Evolutionary conservation across 345 rosid genomes (phyloP), one percentile per base, ranked within the genome.

Genomic region (Heritiera fomes): DNA sequence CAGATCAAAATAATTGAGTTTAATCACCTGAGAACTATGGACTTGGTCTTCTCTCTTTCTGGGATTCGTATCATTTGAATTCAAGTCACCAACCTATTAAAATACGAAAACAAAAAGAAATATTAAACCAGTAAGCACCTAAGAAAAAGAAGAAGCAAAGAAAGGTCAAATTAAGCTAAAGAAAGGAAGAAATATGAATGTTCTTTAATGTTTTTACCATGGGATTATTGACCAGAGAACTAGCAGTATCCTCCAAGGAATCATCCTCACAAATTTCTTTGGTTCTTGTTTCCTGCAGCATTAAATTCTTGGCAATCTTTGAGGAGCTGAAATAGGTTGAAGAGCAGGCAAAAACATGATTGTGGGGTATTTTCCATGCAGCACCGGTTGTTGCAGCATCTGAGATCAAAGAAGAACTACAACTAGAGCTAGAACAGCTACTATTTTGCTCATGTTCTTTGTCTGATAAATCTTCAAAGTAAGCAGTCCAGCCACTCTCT

Each of bases 401-500:
- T 2, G 98, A 92, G 80, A 91, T 85, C 80, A 94, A 73, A 40
- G 98, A 90, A 83, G 90, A 85, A 78, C 71, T 84, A 38, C 76
- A 53, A 53, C 77, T 80, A 66, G 76, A 82, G 77, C 89, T 82
- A 12, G 90, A 88, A 82, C 83, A 83, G 23, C 80, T 83, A 77
- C 80, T 62, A 11, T 74, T 28, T 4, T 78, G 62, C 32, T 77
- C 65, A 70, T 53, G 63, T 38, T 78, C 62, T 7, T 86, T 78
- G 40, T 80, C 78, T 59, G 91, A 85, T 76, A 88, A 91, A 82
- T 91, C 98, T 30, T 89, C 88, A 63, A 94, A 88, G 82, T 90
- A 90, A 77, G 93, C 82, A 7, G 97, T 93, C 98, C 98, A 94
- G 0, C 98, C 97, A 78, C 98, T 94, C 82, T 93, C 97, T 40